A percentile compares a stretch with the other conserved stretches of the same genome.
Conservation (phyloP, 148 eudicot genomes). For the Simmondsia chinensis region DNA sequence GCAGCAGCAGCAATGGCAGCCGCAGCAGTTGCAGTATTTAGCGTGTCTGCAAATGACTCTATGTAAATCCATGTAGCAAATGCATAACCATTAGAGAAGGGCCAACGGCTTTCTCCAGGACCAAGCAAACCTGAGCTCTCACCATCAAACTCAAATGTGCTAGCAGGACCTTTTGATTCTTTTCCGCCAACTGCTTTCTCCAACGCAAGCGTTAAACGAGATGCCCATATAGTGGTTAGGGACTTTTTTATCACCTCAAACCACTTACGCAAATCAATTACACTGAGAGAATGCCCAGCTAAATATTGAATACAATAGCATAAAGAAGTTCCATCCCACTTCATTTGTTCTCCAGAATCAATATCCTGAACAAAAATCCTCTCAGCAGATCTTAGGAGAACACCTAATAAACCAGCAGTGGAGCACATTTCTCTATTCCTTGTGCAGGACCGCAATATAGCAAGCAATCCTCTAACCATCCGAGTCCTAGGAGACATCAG, state of each 20-base stretch:
- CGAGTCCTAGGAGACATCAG: slow-evolving; percentile 90
- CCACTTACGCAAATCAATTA: slow-evolving; percentile 74
- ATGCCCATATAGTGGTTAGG: slow-evolving; percentile 59
- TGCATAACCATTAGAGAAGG: slow-evolving; percentile 86
- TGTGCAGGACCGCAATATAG: slow-evolving; percentile 89
- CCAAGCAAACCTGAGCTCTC: slow-evolving; percentile 99
- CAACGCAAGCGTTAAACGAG: slow-evolving; percentile 64
- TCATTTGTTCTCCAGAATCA: slow-evolving; percentile 31
- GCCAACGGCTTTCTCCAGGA: slow-evolving; percentile 98
- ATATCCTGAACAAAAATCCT: slow-evolving; percentile 50
- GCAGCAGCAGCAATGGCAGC: slow-evolving; percentile 99
- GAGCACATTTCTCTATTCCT: slow-evolving; percentile 98
- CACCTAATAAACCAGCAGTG: slow-evolving; percentile 78
- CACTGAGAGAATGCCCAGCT: slow-evolving; percentile 87
- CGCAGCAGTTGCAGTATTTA: slow-evolving; percentile 95
- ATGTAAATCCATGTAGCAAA: slow-evolving; percentile 98
- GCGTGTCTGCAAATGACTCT: slow-evolving; percentile 92
- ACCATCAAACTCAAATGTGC: slow-evolving; percentile 96
- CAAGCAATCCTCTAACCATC: slow-evolving; percentile 95
- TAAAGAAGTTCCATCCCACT: slow-evolving; percentile 93
- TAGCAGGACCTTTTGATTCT: slow-evolving; percentile 88
- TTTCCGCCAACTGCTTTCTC: slow-evolving; percentile 93
- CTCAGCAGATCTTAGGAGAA: slow-evolving; percentile 76
- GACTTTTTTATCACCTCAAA: slow-evolving; percentile 58
- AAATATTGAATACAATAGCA: slow-evolving; percentile 89